Evolutionary conservation across 768 basidiomycete genomes (phyloP).

Genomic region (Mycena maculata): DNA sequence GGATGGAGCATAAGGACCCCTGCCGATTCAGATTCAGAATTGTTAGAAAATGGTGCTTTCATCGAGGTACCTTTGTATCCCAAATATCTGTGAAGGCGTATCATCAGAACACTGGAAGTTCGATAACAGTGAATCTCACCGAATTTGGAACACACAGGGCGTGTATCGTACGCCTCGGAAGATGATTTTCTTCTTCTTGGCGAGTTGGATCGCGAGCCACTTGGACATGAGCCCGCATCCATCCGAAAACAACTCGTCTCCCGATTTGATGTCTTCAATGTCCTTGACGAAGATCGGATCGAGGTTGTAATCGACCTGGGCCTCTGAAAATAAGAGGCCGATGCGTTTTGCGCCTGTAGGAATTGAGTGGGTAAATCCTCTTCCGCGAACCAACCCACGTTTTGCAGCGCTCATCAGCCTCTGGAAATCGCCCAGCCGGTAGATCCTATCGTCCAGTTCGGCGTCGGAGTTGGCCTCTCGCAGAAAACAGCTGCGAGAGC

Average conservation of each 20-base stretch:
- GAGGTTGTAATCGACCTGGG: conserved; percentile 66
- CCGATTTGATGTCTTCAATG: conserved; percentile 67
- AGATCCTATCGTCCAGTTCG: conserved; percentile 70
- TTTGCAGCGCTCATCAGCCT: conserved; percentile 74
- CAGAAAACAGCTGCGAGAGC: conserved; percentile 73
- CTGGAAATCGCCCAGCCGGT: conserved; percentile 67
- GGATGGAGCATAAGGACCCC: conserved; percentile 73
- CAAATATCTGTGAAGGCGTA: conserved; percentile 57
- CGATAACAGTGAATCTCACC: conserved; percentile 48
- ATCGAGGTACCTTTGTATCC: conserved; percentile 69
- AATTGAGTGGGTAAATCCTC: not conserved
- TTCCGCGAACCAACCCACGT: conserved; percentile 50
- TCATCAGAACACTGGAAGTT: not conserved
- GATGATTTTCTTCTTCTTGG: conserved; percentile 64
- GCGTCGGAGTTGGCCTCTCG: conserved; percentile 63
- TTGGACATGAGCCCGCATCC: conserved; percentile 75
- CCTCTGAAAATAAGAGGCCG: conserved; percentile 73
- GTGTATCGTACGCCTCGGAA: conserved; percentile 69
- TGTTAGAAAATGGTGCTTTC: not conserved
- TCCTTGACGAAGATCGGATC: conserved; percentile 62
- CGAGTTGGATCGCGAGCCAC: conserved; percentile 62
- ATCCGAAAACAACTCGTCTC: conserved; percentile 73
- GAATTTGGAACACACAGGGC: conserved; percentile 71
- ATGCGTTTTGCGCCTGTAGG: conserved; percentile 73
- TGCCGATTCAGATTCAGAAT: not conserved